phyloP scores from a whole-genome alignment of 345 rosid genomes.

The Clausena lansium region DNA sequence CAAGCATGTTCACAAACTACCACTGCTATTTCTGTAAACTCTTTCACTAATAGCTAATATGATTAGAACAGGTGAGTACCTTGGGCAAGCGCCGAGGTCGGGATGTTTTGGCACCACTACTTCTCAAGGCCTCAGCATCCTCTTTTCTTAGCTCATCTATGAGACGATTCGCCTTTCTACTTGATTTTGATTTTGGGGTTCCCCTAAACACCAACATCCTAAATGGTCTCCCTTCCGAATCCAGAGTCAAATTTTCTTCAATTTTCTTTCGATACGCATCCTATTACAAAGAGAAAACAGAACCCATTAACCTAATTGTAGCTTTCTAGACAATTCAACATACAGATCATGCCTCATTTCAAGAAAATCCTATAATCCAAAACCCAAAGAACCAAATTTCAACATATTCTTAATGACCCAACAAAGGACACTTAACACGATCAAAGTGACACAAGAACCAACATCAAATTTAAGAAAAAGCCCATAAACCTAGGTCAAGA shows the following conservation, averaged over 20 bases:
- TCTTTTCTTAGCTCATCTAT: conserved; percentile 41
- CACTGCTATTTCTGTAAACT: not conserved
- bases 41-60: not conserved
- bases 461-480: not conserved
- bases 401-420: too few species aligned
- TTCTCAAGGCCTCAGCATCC: conserved; percentile 18
- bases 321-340: not conserved
- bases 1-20: not conserved
- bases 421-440: not conserved
- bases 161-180: conserved; percentile 21
- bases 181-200: conserved; percentile 47
- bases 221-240: conserved; percentile 46
- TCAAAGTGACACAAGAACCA: not conserved
- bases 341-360: not conserved
- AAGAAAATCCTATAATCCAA: not conserved
- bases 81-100: conserved; percentile 31
- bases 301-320: not conserved
- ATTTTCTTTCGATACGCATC: conserved; percentile 30
- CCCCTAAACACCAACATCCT: conserved; percentile 54
- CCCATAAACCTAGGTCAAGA: not conserved
- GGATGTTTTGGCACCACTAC: conserved; percentile 2
- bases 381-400: not conserved
- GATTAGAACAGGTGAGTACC: conserved; percentile 13
- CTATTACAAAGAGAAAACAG: conserved; percentile 22
- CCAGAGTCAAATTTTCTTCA: conserved; percentile 32